These are phyloP conservation scores for Myxozyma neglecta DNA, from an alignment of 805 yeast species.

Conservation along the genomic window DNA sequence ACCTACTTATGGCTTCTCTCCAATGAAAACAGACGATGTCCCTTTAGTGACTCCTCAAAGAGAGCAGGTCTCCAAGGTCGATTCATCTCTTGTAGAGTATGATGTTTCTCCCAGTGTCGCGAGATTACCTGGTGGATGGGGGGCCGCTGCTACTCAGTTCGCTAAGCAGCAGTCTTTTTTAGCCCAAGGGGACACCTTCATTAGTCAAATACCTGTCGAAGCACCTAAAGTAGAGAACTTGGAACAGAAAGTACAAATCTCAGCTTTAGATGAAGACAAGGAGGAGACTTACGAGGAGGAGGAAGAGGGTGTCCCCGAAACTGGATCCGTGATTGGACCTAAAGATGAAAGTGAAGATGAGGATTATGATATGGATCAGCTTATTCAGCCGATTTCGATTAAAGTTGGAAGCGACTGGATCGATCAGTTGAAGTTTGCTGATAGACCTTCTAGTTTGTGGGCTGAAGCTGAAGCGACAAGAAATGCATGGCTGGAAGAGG, in stretches of 20 bases:
- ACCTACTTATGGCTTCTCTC: slow-evolving; percentile 12
- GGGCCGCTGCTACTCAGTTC: slow-evolving; percentile 7
- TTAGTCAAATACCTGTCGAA: background rate
- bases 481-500: background rate
- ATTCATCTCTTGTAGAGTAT: slow-evolving; percentile 3
- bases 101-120: slow-evolving; percentile 7
- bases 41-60: slow-evolving; percentile 25
- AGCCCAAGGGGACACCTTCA: slow-evolving; percentile 10
- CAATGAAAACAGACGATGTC: slow-evolving; percentile 37
- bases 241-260: slow-evolving; percentile 5
- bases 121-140: slow-evolving; percentile 21
- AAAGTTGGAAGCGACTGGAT: slow-evolving; percentile 21
- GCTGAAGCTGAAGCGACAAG: slow-evolving; percentile 7
- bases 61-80: background rate
- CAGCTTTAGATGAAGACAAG: slow-evolving; percentile 14
- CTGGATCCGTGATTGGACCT: background rate
- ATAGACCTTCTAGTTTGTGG: slow-evolving; percentile 18
- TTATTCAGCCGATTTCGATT: background rate
- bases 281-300: slow-evolving; percentile 2
- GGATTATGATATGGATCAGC: background rate
- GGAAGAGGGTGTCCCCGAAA: slow-evolving; percentile 11
- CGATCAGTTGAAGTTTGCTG: slow-evolving; percentile 17
- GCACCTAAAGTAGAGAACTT: background rate
- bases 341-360: slow-evolving; percentile 12
- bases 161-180: slow-evolving; percentile 12